phyloP scores from a whole-genome alignment of 2,329 filamentous ascomycete genomes.

The Botryotinia convoluta region DNA sequence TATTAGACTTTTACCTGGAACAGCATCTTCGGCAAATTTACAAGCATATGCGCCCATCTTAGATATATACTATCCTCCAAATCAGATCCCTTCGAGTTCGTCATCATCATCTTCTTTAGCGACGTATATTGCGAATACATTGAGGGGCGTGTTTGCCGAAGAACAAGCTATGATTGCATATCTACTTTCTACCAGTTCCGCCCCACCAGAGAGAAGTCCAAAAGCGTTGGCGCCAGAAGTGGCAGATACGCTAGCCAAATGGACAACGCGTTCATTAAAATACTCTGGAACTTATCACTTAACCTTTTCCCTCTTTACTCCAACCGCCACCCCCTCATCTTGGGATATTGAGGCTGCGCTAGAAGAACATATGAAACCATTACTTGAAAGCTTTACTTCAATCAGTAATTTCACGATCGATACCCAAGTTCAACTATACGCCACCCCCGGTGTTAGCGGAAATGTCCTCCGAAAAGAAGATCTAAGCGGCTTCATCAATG shows the following conservation, averaged over 20 bases:
- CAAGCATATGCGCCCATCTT: conserved; percentile 69
- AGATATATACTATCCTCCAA: conserved; percentile 73
- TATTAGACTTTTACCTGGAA: conserved; percentile 66
- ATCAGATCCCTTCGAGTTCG: conserved; percentile 65
- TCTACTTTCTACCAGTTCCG: conserved; percentile 60
- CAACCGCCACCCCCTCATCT: conserved; percentile 70
- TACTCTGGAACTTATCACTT: conserved; percentile 93
- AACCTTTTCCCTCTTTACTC: conserved; percentile 92
- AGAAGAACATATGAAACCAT: conserved; percentile 74
- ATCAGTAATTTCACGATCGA: conserved; percentile 97
- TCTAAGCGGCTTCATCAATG: conserved; percentile 92
- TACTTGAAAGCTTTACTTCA: conserved; percentile 72
- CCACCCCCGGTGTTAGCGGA: conserved; percentile 60
- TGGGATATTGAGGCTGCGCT: conserved; percentile 90
- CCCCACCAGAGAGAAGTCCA: conserved; percentile 48
- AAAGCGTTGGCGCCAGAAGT: conserved; percentile 50
- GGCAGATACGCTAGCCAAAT: conserved; percentile 59
- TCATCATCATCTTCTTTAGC: conserved; percentile 70
- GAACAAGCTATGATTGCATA: conserved; percentile 84
- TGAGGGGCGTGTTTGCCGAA: conserved; percentile 78
- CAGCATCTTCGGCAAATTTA: conserved; percentile 58
- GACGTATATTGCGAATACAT: conserved; percentile 72
- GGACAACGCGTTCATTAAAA: conserved; percentile 81
- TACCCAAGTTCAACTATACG: conserved; percentile 93
- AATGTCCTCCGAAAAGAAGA: conserved; percentile 77